phyloP scores from a whole-genome alignment of 495 filamentous ascomycete genomes.

The Aspergillus kassunensis region DNA sequence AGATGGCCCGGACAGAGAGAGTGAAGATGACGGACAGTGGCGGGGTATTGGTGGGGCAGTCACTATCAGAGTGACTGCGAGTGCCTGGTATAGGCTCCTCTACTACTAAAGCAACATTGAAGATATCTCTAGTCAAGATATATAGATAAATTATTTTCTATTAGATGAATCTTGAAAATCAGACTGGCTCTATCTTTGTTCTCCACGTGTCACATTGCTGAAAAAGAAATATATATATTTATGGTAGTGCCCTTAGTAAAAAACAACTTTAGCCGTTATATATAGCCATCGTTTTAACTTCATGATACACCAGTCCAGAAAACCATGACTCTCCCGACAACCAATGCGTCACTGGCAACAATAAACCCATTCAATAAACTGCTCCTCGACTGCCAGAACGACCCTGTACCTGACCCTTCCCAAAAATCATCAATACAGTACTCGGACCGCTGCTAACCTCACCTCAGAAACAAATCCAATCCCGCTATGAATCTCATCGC shows the following conservation, averaged over 20 bases:
- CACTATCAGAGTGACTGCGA: no score
- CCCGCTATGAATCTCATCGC: slow-evolving; percentile 68
- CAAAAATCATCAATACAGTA: slow-evolving; percentile 2
- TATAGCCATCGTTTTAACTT: no score
- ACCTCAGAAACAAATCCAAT: slow-evolving; percentile 63
- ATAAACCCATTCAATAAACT: slow-evolving; percentile 76
- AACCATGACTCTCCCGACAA: background rate
- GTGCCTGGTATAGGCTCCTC: slow-evolving; percentile 9
- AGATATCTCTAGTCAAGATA: no score
- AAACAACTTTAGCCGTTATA: background rate
- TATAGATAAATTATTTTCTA: no score
- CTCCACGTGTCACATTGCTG: background rate
- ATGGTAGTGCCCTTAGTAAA: no score
- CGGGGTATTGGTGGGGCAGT: slow-evolving; percentile 20
- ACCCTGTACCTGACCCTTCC: slow-evolving; percentile 44
- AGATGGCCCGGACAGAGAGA: background rate
- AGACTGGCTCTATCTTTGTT: no score
- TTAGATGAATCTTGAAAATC: no score
- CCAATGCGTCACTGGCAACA: background rate
- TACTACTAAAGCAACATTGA: no score
- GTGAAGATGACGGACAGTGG: slow-evolving; percentile 16
- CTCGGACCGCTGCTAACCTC: background rate
- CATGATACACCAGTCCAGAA: background rate
- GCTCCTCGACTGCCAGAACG: slow-evolving; percentile 55
- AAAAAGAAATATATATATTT: slow-evolving; percentile 1